These are phyloP conservation scores for Hibiscus syriacus DNA, from an alignment of 345 rosid genomes.

Conservation along the genomic window DNA sequence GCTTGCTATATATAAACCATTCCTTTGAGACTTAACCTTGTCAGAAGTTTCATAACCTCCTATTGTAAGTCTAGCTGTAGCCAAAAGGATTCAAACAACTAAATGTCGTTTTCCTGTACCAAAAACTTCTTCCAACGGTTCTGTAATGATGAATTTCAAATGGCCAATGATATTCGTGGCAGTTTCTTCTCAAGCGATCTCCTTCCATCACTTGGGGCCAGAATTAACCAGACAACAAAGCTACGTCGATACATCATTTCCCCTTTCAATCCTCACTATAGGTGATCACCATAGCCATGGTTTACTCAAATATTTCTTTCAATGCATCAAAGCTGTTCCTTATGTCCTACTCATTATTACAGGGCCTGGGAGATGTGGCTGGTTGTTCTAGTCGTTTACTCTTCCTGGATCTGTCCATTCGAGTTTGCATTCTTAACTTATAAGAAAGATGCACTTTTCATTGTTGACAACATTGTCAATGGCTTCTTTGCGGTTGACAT, in stretches of 20 bases:
- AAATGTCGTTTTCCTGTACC: conserved; percentile 51
- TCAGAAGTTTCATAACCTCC: conserved; percentile 22
- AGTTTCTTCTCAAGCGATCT: conserved; percentile 75
- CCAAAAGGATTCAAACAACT: conserved; percentile 10
- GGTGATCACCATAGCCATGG: conserved; percentile 34
- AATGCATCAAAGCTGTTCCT: conserved; percentile 19
- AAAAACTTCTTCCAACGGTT: conserved; percentile 72
- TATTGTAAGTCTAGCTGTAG: neutral
- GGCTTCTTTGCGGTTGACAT: conserved; percentile 90
- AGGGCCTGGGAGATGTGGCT: conserved; percentile 99
- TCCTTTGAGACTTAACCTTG: conserved; percentile 19
- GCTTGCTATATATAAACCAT: conserved; percentile 43
- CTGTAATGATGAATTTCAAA: conserved; percentile 56
- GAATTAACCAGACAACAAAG: conserved; percentile 70
- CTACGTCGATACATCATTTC: conserved; percentile 72
- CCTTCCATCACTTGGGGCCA: conserved; percentile 90
- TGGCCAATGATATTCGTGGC: conserved; percentile 35
- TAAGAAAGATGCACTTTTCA: conserved; percentile 57
- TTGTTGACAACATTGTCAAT: conserved; percentile 68
- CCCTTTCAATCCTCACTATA: conserved; percentile 63
- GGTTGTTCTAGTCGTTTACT: conserved; percentile 73
- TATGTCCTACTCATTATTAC: conserved; percentile 37
- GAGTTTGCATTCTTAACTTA: conserved; percentile 69
- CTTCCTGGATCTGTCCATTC: conserved; percentile 94
- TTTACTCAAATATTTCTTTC: conserved; percentile 12